Evolutionary conservation across 2,329 filamentous ascomycete genomes (phyloP), one percentile per base, ranked within the genome.

Genomic region (Aspergillus fumigatiaffinis): DNA sequence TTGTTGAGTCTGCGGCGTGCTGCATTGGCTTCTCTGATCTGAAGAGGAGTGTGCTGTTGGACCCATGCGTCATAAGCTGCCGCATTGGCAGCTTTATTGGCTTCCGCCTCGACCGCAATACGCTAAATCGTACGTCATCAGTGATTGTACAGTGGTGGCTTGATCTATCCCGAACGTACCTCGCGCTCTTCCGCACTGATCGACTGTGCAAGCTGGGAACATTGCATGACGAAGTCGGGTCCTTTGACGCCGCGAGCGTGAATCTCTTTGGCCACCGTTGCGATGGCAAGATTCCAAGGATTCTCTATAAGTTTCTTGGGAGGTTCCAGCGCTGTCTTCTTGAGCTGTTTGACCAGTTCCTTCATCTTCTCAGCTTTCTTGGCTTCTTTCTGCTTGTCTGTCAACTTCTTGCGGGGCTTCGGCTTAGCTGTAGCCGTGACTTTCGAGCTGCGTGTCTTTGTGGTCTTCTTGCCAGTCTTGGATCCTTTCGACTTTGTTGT

Each of bases 11-110:
- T 61, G 28, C 42, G 57, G 41, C 87, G 83, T 10, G 87, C 87
- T 10, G 62, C 66, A 68, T 89, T 89, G 56, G 87, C 86, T 3
- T 76, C 57, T 49, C 74, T 75, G 63, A 89, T 87, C 66, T 87
- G 69, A 4, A 82, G 74, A 9, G 83, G 80, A 1, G 82, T 83
- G 66, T 86, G 72, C 3, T 70, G 73, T 32, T 79, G 69, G 21
- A 89, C 69, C 83, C 84, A 89, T 57, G 77, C 67, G 29, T 80
- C 73, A 66, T 80, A 81, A 14, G 73, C 75, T 21, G 73, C 71
- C 21, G 69, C 63, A 51, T 79, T 80, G 14, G 74, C 71, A 44
- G 73, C 76, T 21, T 69, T 78, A 62, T 77, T 79, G 57, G 80
- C 66, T 55, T 76, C 77, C 52, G 80, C 81, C 20, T 79, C 62